Evolutionary conservation across 202 grass and related monocot species (phyloP), one percentile per base, ranked within the genome.

Genomic region (Saccharum hybrid): DNA sequence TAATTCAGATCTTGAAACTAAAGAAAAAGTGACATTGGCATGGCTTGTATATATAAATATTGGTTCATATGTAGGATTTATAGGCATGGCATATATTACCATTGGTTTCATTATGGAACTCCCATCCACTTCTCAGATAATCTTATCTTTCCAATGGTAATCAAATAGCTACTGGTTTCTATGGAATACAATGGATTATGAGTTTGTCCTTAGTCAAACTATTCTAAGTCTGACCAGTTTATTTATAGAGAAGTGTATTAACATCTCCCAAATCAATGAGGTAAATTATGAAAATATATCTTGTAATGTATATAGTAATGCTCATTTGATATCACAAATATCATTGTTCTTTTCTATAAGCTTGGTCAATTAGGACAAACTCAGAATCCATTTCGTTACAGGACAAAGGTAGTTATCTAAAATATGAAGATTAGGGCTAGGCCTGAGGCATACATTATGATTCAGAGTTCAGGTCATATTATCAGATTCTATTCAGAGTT

Each of bases 401-500:
- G 5, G 51, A 56, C 18, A 18, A 56, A 56, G 51, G 18, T 56
- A 23, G n/a, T 10, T 60, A n/a, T 23, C 10, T 63, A 54, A 79
- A 63, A 72, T 42, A 31, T 33, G 66, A 66, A 30, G 56, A 13
- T 42, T 59, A 0, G 78, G 56, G 15, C 15, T 6, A 21, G 22
- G 33, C 15, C 33, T 78, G 28, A 63, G 5, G 10, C 71, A 37
- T 38, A 33, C 31, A 57, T 57, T 23, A 73, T 42, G 76, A 43
- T 73, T 79, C 68, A 37, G n/a, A 14, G 23, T 73, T 79, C 59
- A 37, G n/a, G 9, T 42, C 19, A 74, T 43, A 16, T 40, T 40
- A 46, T 68, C 48, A n/a, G 46, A 71, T 77, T 63, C n/a, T 22
- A 8, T 45, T 61, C 10, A 74, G 0, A 69, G 10, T 88, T 21